Conservation (phyloP, 192 early-diverging fungal genomes). For the Backusella morwellensis region DNA sequence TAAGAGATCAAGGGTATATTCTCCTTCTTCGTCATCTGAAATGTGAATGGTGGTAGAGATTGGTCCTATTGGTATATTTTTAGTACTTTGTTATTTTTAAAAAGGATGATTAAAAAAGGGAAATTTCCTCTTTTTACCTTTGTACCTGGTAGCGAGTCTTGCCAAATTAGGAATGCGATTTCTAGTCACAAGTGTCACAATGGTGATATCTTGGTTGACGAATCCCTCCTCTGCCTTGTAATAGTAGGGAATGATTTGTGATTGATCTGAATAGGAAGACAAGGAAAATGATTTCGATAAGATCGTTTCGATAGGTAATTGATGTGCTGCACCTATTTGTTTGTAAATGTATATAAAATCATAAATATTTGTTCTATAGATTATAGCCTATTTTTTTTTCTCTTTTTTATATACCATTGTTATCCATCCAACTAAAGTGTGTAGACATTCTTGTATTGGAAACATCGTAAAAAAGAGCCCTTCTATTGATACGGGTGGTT, state of each 20-base stretch:
- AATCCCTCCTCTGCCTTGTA: constrained; percentile 40
- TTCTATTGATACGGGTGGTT: neutral
- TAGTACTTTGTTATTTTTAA: constrained; percentile 20
- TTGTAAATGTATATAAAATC: neutral
- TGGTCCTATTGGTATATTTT: constrained; percentile 44
- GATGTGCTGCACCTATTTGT: constrained; percentile 14
- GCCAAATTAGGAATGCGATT: constrained; percentile 48
- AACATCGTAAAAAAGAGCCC: neutral
- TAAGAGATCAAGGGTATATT: constrained; percentile 41
- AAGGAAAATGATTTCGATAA: constrained; percentile 54
- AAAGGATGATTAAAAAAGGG: neutral
- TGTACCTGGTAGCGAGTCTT: constrained; percentile 45
- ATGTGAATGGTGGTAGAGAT: constrained; percentile 60
- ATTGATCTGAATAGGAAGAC: constrained; percentile 49
- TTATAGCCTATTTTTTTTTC: neutral
- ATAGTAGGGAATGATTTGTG: constrained; percentile 56
- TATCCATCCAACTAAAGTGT: constrained; percentile 13
- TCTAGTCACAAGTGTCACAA: constrained; percentile 52
- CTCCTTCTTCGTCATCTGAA: constrained; percentile 46
- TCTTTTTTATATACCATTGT: neutral
- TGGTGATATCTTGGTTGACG: constrained; percentile 51
- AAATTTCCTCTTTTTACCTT: constrained; percentile 29
- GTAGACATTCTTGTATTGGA: constrained; percentile 1
- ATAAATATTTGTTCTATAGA: neutral
- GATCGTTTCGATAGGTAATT: constrained; percentile 43